A percentile compares a stretch with the other conserved stretches of the same genome.
These are phyloP conservation scores for Daedaleopsis sinensis DNA, from an alignment of 768 basidiomycete species.

Conservation along the genomic window DNA sequence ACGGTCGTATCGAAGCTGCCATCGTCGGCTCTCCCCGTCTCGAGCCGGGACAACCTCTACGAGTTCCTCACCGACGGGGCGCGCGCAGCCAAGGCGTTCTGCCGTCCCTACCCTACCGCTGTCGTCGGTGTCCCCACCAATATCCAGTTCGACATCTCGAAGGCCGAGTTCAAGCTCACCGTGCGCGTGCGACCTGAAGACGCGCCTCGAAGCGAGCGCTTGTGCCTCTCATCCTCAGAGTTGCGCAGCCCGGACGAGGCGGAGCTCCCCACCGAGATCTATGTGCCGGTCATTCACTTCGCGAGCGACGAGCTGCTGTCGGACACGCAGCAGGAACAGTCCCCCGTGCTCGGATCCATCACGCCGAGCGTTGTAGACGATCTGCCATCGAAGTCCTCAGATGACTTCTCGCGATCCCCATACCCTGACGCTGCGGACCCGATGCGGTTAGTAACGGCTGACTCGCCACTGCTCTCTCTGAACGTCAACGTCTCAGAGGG, in stretches of 20 bases:
- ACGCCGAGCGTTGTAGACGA: slow-evolving; percentile 8
- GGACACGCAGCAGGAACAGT: slow-evolving; percentile 3
- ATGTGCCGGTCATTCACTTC: slow-evolving; percentile 88
- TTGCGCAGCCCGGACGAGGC: slow-evolving; percentile 31
- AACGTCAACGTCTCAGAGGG: slow-evolving; percentile 51
- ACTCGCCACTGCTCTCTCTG: slow-evolving; percentile 37
- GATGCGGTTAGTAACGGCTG: slow-evolving; percentile 7
- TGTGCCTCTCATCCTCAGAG: slow-evolving; percentile 21
- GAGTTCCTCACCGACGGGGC: slow-evolving; percentile 85
- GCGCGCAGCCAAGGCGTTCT: slow-evolving; percentile 82
- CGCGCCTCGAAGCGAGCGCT: slow-evolving; percentile 30
- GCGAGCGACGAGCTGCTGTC: slow-evolving; percentile 47
- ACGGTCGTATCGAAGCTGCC: slow-evolving; percentile 18
- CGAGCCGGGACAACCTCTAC: slow-evolving; percentile 54
- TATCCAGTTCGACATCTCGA: slow-evolving; percentile 75
- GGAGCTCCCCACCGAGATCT: slow-evolving; percentile 82
- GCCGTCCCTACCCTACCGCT: slow-evolving; percentile 78
- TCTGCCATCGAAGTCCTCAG: slow-evolving; percentile 8
- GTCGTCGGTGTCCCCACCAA: slow-evolving; percentile 68
- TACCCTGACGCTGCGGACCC: not conserved
- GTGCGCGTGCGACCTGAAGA: slow-evolving; percentile 69
- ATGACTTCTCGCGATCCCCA: slow-evolving; percentile 5
- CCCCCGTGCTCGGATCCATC: slow-evolving; percentile 3
- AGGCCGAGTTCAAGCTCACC: slow-evolving; percentile 69
- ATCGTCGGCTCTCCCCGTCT: slow-evolving; percentile 28